A percentile compares a stretch with the other conserved stretches of the same genome.
Evolutionary conservation across 2,329 filamentous ascomycete genomes (phyloP).

Genomic region (Westerdykella sp.): DNA sequence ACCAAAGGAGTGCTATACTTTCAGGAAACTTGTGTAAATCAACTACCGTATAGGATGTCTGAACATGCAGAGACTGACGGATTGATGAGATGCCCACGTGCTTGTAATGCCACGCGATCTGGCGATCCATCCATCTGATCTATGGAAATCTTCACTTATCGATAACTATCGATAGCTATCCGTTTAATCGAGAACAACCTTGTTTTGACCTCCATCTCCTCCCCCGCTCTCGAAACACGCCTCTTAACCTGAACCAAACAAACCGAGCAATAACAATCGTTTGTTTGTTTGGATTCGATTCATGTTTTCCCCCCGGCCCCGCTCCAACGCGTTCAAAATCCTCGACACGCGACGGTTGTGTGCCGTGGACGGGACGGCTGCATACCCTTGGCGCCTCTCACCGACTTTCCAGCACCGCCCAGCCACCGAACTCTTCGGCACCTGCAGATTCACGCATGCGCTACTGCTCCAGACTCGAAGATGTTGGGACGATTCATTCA

Average conservation of each 20-base stretch:
- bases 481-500: slow-evolving; percentile 7
- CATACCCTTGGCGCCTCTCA: slow-evolving; percentile 12
- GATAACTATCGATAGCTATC: slow-evolving; percentile 18
- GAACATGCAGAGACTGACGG: too few relatives aligned
- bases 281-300: slow-evolving; percentile 25
- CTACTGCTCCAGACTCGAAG: slow-evolving; percentile 29
- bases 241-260: not conserved
- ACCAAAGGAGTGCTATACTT: too few relatives aligned
- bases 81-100: too few relatives aligned
- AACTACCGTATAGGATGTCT: too few relatives aligned
- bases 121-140: too few relatives aligned
- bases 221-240: not conserved
- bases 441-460: slow-evolving; percentile 16
- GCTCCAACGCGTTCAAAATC: slow-evolving; percentile 11
- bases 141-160: too few relatives aligned
- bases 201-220: slow-evolving; percentile 1
- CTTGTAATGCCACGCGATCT: too few relatives aligned
- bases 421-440: slow-evolving; percentile 18
- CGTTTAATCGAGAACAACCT: not conserved
- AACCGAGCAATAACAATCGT: slow-evolving; percentile 8
- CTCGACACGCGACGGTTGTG: slow-evolving; percentile 8
- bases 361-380: not conserved
- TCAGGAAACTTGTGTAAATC: too few relatives aligned
- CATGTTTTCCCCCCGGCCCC: slow-evolving; percentile 18
- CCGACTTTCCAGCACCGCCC: slow-evolving; percentile 8